phyloP scores from a whole-genome alignment of 306 rosid genomes.

The Dalbergia cochinchinensis region DNA sequence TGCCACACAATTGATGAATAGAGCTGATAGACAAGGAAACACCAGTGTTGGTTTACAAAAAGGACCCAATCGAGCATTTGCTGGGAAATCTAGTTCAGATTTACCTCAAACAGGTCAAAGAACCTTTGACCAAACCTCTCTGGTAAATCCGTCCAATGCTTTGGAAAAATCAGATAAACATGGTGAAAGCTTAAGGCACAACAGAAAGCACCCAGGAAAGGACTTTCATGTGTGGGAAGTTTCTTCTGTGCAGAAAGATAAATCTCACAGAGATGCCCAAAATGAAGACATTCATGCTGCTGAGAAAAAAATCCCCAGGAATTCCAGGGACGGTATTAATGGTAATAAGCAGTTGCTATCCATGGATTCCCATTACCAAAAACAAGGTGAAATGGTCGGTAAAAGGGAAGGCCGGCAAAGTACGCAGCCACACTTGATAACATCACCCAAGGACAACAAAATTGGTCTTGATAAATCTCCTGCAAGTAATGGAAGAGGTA shows the following conservation, averaged over 20 bases:
- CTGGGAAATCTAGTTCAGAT: constrained; percentile 70
- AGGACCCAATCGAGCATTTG: constrained; percentile 60
- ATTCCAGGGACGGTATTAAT: constrained; percentile 65
- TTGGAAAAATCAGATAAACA: constrained; percentile 62
- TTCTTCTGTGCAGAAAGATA: constrained; percentile 58
- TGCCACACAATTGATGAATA: constrained; percentile 52
- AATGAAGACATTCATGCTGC: constrained; percentile 57
- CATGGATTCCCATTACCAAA: constrained; percentile 63
- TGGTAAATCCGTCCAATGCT: constrained; percentile 60
- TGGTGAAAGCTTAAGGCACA: constrained; percentile 62
- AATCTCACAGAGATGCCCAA: constrained; percentile 61
- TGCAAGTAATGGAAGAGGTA: constrained; percentile 66
- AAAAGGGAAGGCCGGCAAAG: constrained; percentile 68
- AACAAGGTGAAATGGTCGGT: constrained; percentile 66
- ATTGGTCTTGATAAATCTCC: constrained; percentile 64
- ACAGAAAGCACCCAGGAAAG: constrained; percentile 66
- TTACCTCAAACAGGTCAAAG: constrained; percentile 65
- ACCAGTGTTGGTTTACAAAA: constrained; percentile 63
- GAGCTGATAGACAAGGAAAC: constrained; percentile 69
- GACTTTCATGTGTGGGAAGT: constrained; percentile 59
- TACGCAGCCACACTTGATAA: constrained; percentile 54
- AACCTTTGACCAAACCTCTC: constrained; percentile 62
- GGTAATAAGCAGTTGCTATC: constrained; percentile 62
- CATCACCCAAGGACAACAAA: constrained; percentile 66
- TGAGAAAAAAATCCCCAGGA: constrained; percentile 68